A percentile compares a stretch with the other conserved stretches of the same genome.
Conservation (phyloP, 257 asterid species). For the Przewalskia tangutica region DNA sequence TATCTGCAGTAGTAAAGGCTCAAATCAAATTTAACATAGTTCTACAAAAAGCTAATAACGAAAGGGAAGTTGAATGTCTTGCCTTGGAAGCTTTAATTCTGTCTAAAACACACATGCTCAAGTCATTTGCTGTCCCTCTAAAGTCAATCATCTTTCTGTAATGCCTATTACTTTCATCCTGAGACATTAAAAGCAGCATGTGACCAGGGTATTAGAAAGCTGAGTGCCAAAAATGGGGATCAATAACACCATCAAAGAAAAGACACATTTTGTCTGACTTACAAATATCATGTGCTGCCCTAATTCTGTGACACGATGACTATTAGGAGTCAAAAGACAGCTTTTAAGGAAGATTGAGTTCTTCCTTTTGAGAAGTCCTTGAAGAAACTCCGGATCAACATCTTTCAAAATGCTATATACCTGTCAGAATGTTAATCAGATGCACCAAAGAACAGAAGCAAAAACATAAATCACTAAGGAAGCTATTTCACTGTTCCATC, state of each 20-base stretch:
- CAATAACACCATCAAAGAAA: background rate
- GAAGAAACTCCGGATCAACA: constrained; percentile 38
- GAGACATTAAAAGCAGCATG: constrained; percentile 14
- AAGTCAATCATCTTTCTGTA: constrained; percentile 65
- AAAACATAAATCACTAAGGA: background rate
- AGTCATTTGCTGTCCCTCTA: constrained; percentile 68
- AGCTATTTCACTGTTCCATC: constrained; percentile 1
- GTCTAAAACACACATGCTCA: constrained; percentile 69
- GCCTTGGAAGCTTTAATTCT: constrained; percentile 78
- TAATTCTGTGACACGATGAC: constrained; percentile 81
- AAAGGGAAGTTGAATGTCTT: constrained; percentile 22
- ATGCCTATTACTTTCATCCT: constrained; percentile 70
- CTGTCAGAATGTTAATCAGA: constrained; percentile 21
- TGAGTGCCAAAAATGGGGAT: background rate
- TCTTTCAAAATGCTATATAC: constrained; percentile 69
- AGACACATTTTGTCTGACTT: constrained; percentile 24
- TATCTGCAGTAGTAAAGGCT: constrained; percentile 50
- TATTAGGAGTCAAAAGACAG: constrained; percentile 81
- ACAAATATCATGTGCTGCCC: constrained; percentile 62
- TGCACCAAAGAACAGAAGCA: constrained; percentile 7
- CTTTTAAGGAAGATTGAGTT: constrained; percentile 53
- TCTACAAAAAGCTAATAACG: constrained; percentile 1
- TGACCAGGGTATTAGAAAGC: background rate
- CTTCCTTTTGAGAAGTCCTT: constrained; percentile 37
- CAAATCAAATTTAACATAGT: constrained; percentile 8